Evolutionary conservation across 2,329 filamentous ascomycete species (phyloP).

Genomic region (Monilinia aucupariae): DNA sequence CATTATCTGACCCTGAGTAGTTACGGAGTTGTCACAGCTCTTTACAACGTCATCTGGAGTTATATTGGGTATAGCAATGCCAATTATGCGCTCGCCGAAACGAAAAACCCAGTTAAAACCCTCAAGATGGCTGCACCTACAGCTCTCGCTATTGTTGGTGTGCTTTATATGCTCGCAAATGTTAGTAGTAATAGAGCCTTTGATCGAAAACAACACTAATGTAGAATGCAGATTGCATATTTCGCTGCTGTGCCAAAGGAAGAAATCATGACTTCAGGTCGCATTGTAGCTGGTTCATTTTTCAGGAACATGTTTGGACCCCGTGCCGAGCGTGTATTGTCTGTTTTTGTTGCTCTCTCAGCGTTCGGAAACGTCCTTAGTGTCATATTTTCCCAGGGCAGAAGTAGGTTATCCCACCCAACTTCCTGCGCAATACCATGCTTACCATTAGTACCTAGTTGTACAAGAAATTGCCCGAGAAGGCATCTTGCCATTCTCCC

Average conservation of each 20-base stretch:
- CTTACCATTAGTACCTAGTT: conserved; percentile 33
- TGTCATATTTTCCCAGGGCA: conserved; percentile 64
- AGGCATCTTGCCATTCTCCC: conserved; percentile 58
- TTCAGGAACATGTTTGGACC: conserved; percentile 53
- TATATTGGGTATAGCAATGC: conserved; percentile 65
- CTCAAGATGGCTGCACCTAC: conserved; percentile 60
- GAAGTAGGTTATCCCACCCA: conserved; percentile 33
- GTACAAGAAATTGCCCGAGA: conserved; percentile 63
- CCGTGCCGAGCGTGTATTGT: conserved; percentile 52
- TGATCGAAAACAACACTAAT: background rate
- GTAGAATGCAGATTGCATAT: conserved; percentile 47
- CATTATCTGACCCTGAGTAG: conserved; percentile 13
- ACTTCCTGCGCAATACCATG: background rate
- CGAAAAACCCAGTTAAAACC: conserved; percentile 58
- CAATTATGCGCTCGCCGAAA: conserved; percentile 62
- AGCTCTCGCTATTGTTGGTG: conserved; percentile 51
- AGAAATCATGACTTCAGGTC: conserved; percentile 47
- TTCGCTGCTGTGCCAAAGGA: conserved; percentile 53
- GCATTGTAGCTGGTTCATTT: conserved; percentile 49
- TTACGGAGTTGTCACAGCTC: conserved; percentile 59
- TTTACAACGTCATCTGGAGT: conserved; percentile 68
- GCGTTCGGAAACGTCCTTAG: conserved; percentile 63
- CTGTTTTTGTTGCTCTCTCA: conserved; percentile 61
- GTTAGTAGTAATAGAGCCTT: conserved; percentile 16
- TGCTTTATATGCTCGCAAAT: conserved; percentile 63